phyloP scores from a whole-genome alignment of 225 moss, liverwort and hornwort species.

The Ulota crispa region DNA sequence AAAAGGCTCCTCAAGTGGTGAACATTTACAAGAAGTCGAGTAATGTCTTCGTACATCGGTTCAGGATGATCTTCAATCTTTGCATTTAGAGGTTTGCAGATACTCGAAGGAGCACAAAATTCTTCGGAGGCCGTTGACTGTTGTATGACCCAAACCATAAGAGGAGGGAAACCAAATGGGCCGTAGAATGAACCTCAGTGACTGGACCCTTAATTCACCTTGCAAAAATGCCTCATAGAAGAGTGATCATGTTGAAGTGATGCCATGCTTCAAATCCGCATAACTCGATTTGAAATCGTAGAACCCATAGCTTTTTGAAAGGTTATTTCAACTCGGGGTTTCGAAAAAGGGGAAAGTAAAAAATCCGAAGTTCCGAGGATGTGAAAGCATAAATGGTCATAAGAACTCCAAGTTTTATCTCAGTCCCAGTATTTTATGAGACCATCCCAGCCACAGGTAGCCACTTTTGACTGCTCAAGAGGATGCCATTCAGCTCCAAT shows the following conservation, averaged over 20 bases:
- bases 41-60: slow-evolving; percentile 5
- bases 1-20: background rate
- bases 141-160: background rate
- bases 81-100: background rate
- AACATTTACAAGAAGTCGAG: background rate
- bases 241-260: background rate
- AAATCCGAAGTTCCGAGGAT: background rate
- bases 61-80: slow-evolving; percentile 3
- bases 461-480: slow-evolving; percentile 89
- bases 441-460: slow-evolving; percentile 95
- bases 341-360: background rate
- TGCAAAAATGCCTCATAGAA: background rate
- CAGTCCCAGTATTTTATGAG: slow-evolving; percentile 86
- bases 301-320: background rate
- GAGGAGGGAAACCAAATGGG: background rate
- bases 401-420: background rate
- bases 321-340: background rate
- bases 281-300: background rate
- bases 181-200: background rate
- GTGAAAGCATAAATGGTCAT: background rate
- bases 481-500: slow-evolving; percentile 98
- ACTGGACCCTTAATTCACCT: background rate
- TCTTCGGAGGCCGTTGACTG: background rate
- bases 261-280: background rate
- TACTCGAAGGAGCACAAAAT: slow-evolving; percentile 9